A percentile compares a stretch with the other conserved stretches of the same genome.
phyloP scores from a whole-genome alignment of 2,329 filamentous ascomycete genomes.

The Zymoseptoria crescenta region DNA sequence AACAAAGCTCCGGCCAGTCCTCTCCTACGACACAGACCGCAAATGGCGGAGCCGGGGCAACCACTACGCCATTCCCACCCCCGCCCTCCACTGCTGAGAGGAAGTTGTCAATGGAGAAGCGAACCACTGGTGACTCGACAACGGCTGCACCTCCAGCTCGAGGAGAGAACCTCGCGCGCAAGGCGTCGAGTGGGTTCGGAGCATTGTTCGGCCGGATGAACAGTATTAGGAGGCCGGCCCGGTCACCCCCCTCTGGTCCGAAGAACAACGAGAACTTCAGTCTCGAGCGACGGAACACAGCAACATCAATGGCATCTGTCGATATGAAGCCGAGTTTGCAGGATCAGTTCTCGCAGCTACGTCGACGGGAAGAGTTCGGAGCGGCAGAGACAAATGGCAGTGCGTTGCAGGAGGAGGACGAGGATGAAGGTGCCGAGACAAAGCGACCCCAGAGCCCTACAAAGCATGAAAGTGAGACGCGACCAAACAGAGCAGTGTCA shows the following conservation, averaged over 20 bases:
- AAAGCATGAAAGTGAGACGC: slow-evolving; percentile 26
- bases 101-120: slow-evolving; percentile 11
- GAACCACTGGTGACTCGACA: slow-evolving; percentile 10
- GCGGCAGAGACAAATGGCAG: slow-evolving; percentile 10
- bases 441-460: slow-evolving; percentile 17
- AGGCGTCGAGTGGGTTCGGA: slow-evolving; percentile 79
- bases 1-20: slow-evolving; percentile 23
- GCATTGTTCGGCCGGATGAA: slow-evolving; percentile 62
- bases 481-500: not conserved
- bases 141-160: slow-evolving; percentile 30
- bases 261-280: slow-evolving; percentile 11
- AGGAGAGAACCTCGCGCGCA: slow-evolving; percentile 45
- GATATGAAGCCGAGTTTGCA: slow-evolving; percentile 35
- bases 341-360: slow-evolving; percentile 40
- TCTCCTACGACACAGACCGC: slow-evolving; percentile 21
- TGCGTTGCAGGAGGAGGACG: slow-evolving; percentile 10
- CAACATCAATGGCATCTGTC: slow-evolving; percentile 15
- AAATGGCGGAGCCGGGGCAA: slow-evolving; percentile 64
- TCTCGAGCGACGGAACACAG: slow-evolving; percentile 20
- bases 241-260: slow-evolving; percentile 34
- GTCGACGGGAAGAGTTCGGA: slow-evolving; percentile 39
- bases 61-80: slow-evolving; percentile 54
- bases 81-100: slow-evolving; percentile 31
- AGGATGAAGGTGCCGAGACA: slow-evolving; percentile 26
- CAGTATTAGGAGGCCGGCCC: slow-evolving; percentile 51